These are phyloP conservation scores for Sapria himalayana DNA, from an alignment of 345 rosid species.

Conservation along the genomic window DNA sequence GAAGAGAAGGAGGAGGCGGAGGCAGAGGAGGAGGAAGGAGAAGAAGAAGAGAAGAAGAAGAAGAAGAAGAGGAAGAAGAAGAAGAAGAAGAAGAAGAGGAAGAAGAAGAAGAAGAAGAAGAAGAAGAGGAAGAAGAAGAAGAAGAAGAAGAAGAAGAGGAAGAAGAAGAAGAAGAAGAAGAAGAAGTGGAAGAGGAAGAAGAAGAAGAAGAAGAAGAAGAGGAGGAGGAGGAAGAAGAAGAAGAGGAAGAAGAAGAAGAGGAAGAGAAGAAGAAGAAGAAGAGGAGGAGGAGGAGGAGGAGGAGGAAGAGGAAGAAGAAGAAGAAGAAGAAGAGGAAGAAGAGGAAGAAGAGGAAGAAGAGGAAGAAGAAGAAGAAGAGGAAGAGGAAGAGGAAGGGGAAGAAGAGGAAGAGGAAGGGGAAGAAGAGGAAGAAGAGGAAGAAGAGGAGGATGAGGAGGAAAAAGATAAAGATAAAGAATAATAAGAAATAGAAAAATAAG, in stretches of 20 bases:
- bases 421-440: neutral
- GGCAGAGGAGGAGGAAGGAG: too few relatives aligned
- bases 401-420: neutral
- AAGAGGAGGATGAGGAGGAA: too few relatives aligned
- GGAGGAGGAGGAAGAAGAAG: too few relatives aligned
- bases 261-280: too few relatives aligned
- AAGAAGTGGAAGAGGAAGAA: too few relatives aligned
- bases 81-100: neutral
- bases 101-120: slow-evolving; percentile 1
- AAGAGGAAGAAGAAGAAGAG: too few relatives aligned
- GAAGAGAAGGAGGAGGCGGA: too few relatives aligned
- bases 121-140: neutral
- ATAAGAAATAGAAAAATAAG: too few relatives aligned
- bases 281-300: neutral
- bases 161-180: too few relatives aligned
- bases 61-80: neutral
- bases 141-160: too few relatives aligned
- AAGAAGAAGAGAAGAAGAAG: neutral
- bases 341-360: neutral
- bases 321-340: neutral
- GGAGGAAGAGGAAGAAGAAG: neutral
- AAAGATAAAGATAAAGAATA: too few relatives aligned
- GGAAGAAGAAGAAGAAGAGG: neutral
- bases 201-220: too few relatives aligned
- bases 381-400: neutral